A percentile compares a stretch with the other conserved stretches of the same genome.
phyloP scores from a whole-genome alignment of 495 filamentous ascomycete genomes.

The Aspergillus taichungensis region DNA sequence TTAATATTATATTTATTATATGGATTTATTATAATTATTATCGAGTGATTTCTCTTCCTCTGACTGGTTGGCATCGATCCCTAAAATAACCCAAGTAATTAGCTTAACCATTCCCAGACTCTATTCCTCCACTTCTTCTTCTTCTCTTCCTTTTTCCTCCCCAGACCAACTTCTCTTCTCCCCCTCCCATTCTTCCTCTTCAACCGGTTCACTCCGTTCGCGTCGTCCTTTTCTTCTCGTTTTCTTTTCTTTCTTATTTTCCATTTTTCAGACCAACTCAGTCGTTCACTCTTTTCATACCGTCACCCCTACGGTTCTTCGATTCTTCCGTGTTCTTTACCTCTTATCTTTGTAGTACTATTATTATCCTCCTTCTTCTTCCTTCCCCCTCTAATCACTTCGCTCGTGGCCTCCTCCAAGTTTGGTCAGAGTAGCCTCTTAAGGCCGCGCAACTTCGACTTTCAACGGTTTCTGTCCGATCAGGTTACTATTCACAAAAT shows the following conservation, averaged over 20 bases:
- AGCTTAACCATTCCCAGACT: no score
- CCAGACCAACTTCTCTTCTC: slow-evolving; percentile 1
- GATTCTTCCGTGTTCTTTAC: slow-evolving; percentile 2
- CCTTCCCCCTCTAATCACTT: slow-evolving; percentile 9
- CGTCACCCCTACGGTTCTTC: slow-evolving; percentile 8
- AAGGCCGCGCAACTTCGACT: slow-evolving; percentile 43
- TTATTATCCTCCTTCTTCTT: slow-evolving; percentile 11
- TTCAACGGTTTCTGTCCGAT: slow-evolving; percentile 41
- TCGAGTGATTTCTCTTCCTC: no score
- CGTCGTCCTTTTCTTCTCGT: slow-evolving; percentile 5
- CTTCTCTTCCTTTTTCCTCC: background rate
- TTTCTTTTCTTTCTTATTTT: slow-evolving; percentile 14
- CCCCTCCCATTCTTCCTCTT: background rate
- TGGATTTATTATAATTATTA: no score
- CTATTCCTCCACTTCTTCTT: background rate
- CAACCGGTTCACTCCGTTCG: slow-evolving; percentile 4
- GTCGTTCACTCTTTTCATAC: slow-evolving; percentile 17
- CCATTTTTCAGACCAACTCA: slow-evolving; percentile 24
- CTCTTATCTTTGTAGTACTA: slow-evolving; percentile 1
- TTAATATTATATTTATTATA: background rate
- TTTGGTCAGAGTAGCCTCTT: slow-evolving; percentile 40
- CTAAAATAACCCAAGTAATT: no score
- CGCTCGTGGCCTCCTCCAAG: slow-evolving; percentile 39
- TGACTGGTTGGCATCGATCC: no score
- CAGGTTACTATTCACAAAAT: slow-evolving; percentile 42